These are phyloP conservation scores for Clavaria fumosa DNA, from an alignment of 768 basidiomycete species.

Conservation along the genomic window DNA sequence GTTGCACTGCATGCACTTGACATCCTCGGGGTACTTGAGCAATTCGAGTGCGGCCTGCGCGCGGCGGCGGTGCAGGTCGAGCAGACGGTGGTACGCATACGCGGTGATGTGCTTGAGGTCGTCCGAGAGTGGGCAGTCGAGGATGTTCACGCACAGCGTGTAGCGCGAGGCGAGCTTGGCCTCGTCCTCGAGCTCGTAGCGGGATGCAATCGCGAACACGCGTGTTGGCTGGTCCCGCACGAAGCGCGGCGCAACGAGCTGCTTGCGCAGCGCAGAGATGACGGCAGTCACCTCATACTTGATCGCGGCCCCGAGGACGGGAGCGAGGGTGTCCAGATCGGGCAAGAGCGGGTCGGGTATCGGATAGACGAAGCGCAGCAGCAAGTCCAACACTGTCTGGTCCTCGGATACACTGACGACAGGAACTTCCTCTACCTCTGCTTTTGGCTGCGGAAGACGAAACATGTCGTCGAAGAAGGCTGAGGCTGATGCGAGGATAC, in stretches of 20 bases:
- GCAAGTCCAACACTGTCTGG: slow-evolving; percentile 25
- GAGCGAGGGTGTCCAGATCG: slow-evolving; percentile 37
- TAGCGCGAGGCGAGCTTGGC: slow-evolving; percentile 42
- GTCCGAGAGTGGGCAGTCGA: slow-evolving; percentile 41
- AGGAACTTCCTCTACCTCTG: slow-evolving; percentile 19
- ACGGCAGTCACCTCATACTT: slow-evolving; percentile 49
- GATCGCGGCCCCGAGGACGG: slow-evolving; percentile 34
- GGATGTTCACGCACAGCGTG: slow-evolving; percentile 37
- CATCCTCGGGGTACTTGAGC: slow-evolving; percentile 28
- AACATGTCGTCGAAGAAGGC: slow-evolving; percentile 61
- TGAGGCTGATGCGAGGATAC: slow-evolving; percentile 47
- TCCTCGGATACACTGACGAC: slow-evolving; percentile 43
- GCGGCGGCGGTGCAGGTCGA: slow-evolving; percentile 43
- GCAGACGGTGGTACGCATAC: slow-evolving; percentile 50
- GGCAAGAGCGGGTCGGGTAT: slow-evolving; percentile 35
- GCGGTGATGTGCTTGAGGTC: slow-evolving; percentile 54
- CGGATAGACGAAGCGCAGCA: slow-evolving; percentile 51
- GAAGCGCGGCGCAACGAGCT: slow-evolving; percentile 36
- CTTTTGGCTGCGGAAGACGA: slow-evolving; percentile 36
- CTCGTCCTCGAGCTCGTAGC: slow-evolving; percentile 49
- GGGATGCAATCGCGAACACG: slow-evolving; percentile 57
- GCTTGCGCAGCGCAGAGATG: slow-evolving; percentile 30
- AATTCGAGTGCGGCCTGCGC: slow-evolving; percentile 31
- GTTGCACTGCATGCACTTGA: slow-evolving; percentile 60
- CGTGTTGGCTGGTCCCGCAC: slow-evolving; percentile 34